Evolutionary conservation across 495 filamentous ascomycete genomes (phyloP).

Genomic region (Aspergillus incahuasiensis): DNA sequence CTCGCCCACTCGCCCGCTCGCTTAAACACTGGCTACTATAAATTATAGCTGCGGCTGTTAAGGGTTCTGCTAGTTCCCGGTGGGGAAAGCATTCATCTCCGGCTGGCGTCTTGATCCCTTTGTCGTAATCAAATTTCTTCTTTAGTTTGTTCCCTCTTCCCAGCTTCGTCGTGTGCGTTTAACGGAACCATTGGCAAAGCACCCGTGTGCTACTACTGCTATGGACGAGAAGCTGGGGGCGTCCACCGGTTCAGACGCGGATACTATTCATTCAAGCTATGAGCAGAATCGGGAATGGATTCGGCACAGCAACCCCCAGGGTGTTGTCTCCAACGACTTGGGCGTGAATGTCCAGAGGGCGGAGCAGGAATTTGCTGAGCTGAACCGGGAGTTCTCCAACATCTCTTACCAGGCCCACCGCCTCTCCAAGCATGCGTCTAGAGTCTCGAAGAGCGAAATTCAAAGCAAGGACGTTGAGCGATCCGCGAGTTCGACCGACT

Average conservation of each 20-base stretch:
- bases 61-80: background rate
- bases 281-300: slow-evolving; percentile 30
- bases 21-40: background rate
- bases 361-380: slow-evolving; percentile 70
- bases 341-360: slow-evolving; percentile 69
- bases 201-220: background rate
- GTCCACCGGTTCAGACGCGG: slow-evolving; percentile 21
- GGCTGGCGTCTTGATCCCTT: background rate
- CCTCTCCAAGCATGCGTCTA: slow-evolving; percentile 36
- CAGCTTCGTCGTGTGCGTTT: background rate
- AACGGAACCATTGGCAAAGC: background rate
- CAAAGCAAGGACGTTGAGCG: slow-evolving; percentile 46
- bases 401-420: slow-evolving; percentile 54
- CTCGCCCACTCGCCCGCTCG: background rate
- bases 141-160: background rate
- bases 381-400: slow-evolving; percentile 66
- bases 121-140: background rate
- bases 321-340: slow-evolving; percentile 35
- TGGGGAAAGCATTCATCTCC: slow-evolving; percentile 2
- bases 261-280: slow-evolving; percentile 23
- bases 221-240: slow-evolving; percentile 3
- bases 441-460: slow-evolving; percentile 35
- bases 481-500: slow-evolving; percentile 38
- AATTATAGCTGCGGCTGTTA: background rate
- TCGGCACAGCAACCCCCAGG: slow-evolving; percentile 36